Base-by-base conservation (phyloP, 164 flowering plant genomes). In the Liriodendron chinense region DNA sequence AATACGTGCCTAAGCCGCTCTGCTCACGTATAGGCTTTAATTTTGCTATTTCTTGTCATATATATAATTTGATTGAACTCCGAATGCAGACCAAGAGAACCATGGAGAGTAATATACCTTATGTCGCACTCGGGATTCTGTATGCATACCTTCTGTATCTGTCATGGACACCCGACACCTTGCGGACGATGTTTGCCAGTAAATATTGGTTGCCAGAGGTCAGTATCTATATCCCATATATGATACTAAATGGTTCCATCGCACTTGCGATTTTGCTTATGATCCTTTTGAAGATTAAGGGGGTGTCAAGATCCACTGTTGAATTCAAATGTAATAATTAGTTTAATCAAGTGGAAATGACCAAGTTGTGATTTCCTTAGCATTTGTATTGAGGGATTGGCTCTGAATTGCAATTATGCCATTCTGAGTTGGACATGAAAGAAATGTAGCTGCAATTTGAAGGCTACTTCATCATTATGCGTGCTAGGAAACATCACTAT, bases 191-290 rank as follows among this genome's bases (percentile, higher is more conserved):
- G 87, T 96, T 96, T 78, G 92, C 97, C 22, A 89, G 90, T 79
- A 83, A 92, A 85, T 91, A 96, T 84, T 87, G 82, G 91, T 79
- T 96, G 73, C 98, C 99, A 2, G 98, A 94, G 98, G 99, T 96
- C 59, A 26, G 82, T 75, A 10, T 74, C 24, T 70, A 16, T 53
- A 53, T 53, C 13, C 43, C 3, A 34, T 34, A 34, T 34, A 53
- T 53, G 59, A 12, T 53, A 12, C 59, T 12, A 53, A 53, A 53
- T 12, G 18, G 20, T 53, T 53, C 59, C 59, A 53, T 53, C 18
- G 12, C 59, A 53, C 59, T 10, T 53, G 59, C 59, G 9, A 53
- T 53, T 53, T 53, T 16, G 10, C 59, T 12, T 53, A 53, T 16
- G 59, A 53, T 53, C 18, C 59, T 53, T 53, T 16, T 12, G 18